Percentiles rank a stretch among this genome's conserved stretches.
These are phyloP conservation scores for Lichtheimia ramosa DNA, from an alignment of 371 early-diverging fungal species.

Conservation along the genomic window DNA sequence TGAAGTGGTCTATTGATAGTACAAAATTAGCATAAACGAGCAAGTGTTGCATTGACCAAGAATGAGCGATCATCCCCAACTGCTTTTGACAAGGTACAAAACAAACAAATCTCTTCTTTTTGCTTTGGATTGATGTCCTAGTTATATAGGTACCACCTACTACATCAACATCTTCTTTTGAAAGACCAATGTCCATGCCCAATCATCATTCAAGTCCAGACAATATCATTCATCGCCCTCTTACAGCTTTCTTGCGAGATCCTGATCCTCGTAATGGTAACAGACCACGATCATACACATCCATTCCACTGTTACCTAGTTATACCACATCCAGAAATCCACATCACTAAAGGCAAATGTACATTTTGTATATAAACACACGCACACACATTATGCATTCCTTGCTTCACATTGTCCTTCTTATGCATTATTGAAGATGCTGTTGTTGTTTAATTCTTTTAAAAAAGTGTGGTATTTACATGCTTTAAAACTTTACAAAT, in stretches of 20 bases:
- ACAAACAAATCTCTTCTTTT: no score
- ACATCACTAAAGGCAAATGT: neutral
- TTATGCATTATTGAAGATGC: constrained; percentile 1
- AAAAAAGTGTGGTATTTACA: constrained; percentile 3
- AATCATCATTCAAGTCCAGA: neutral
- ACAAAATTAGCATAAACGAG: no score
- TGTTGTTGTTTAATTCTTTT: neutral
- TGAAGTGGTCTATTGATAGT: no score
- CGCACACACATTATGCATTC: no score
- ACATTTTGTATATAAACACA: neutral
- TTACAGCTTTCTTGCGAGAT: constrained; percentile 9
- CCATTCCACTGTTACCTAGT: constrained; percentile 3
- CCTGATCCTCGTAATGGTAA: neutral
- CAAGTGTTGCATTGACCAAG: no score
- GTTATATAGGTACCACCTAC: no score
- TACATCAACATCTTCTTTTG: no score
- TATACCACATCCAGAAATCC: neutral
- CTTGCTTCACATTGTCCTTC: neutral
- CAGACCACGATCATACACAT: constrained; percentile 4
- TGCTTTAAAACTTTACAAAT: constrained; percentile 1
- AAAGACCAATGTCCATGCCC: no score
- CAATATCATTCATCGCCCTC: constrained; percentile 13
- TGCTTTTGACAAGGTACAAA: no score
- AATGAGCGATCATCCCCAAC: no score
- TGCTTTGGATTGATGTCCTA: no score